Conservation (phyloP, 345 rosid genomes). For the Cardamine occulta region DNA sequence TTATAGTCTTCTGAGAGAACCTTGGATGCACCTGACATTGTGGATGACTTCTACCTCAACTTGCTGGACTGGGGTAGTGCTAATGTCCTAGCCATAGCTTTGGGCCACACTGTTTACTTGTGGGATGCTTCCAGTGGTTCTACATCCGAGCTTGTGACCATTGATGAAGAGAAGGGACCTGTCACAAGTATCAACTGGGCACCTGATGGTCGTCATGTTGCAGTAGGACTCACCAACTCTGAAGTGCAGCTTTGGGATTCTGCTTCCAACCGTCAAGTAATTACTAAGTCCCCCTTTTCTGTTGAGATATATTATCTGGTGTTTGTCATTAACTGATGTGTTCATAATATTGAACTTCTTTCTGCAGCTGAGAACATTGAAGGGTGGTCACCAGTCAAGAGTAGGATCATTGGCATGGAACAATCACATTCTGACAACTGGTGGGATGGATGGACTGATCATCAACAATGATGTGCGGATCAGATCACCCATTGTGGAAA, state of each 20-base stretch:
- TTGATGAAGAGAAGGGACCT: constrained; percentile 52
- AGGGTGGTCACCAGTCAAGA: constrained; percentile 50
- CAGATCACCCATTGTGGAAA: constrained; percentile 49
- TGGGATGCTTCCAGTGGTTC: constrained; percentile 59
- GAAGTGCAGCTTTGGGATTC: constrained; percentile 43
- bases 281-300: neutral
- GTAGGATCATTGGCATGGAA: constrained; percentile 53
- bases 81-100: constrained; percentile 46
- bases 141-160: constrained; percentile 54
- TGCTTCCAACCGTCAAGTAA: constrained; percentile 26
- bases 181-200: constrained; percentile 45
- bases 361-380: constrained; percentile 40
- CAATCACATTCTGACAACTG: constrained; percentile 51
- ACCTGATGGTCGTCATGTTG: constrained; percentile 45
- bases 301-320: neutral
- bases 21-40: constrained; percentile 47
- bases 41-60: constrained; percentile 47
- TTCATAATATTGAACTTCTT: neutral
- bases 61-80: constrained; percentile 48
- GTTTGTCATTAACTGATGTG: neutral
- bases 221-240: constrained; percentile 43
- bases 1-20: constrained; percentile 44
- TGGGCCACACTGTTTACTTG: constrained; percentile 45
- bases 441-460: constrained; percentile 55
- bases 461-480: constrained; percentile 52